A percentile compares a stretch with the other conserved stretches of the same genome.
These are phyloP conservation scores for Coniochaeta prunicola DNA, from an alignment of 2,329 filamentous ascomycete genomes.

Conservation along the genomic window DNA sequence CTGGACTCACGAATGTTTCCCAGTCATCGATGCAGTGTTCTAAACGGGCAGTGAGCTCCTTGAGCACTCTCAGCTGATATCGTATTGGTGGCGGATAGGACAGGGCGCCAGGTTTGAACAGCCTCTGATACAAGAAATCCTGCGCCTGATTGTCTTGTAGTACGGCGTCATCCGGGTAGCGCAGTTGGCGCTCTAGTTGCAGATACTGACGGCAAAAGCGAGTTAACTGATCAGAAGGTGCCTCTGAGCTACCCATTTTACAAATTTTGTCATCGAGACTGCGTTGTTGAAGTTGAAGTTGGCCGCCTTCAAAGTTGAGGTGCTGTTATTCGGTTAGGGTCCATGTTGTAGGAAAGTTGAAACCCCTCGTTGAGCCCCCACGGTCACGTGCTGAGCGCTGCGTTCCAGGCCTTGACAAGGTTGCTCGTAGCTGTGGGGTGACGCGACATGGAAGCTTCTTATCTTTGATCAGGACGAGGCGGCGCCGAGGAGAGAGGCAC, in stretches of 20 bases:
- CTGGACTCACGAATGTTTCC: constrained; percentile 71
- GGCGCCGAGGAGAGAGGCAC: too few relatives aligned
- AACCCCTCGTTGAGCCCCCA: not conserved
- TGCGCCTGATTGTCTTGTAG: constrained; percentile 59
- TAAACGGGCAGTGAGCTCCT: constrained; percentile 61
- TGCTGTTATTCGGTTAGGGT: too few relatives aligned
- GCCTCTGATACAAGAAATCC: constrained; percentile 52
- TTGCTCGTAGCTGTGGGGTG: not conserved
- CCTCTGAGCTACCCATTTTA: not conserved
- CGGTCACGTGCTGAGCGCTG: not conserved
- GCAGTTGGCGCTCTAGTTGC: constrained; percentile 60
- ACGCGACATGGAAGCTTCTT: too few relatives aligned
- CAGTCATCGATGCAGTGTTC: constrained; percentile 73
- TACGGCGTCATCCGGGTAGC: constrained; percentile 52
- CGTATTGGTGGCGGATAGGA: constrained; percentile 55
- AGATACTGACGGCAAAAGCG: constrained; percentile 71
- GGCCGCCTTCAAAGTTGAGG: not conserved
- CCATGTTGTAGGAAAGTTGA: not conserved
- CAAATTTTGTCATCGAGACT: not conserved
- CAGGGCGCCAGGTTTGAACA: constrained; percentile 56
- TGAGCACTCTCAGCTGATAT: constrained; percentile 68
- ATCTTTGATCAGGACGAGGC: not conserved
- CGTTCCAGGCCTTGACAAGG: not conserved
- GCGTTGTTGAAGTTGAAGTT: not conserved
- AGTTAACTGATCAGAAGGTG: not conserved